phyloP scores from a whole-genome alignment of 345 rosid genomes.

The Noccaea bulbosa region DNA sequence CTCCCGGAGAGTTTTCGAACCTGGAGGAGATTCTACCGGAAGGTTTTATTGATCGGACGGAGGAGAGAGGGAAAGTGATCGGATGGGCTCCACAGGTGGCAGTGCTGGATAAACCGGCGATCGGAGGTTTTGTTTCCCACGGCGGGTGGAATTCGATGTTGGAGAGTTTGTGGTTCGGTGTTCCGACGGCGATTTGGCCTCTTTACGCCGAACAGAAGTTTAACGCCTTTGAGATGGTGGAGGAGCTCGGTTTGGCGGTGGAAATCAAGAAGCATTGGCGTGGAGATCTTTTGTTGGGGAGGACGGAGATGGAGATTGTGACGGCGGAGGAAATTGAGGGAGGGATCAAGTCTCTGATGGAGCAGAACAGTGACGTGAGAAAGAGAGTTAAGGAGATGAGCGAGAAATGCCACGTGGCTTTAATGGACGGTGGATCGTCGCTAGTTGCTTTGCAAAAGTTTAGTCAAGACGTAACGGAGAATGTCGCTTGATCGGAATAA shows the following conservation, averaged over 20 bases:
- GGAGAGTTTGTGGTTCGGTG: conserved; percentile 63
- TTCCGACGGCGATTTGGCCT: conserved; percentile 61
- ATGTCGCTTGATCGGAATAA: no score
- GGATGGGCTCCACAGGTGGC: conserved; percentile 66
- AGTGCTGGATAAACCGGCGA: conserved; percentile 47
- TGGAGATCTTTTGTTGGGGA: conserved; percentile 2
- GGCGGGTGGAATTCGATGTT: conserved; percentile 68
- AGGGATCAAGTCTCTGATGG: conserved; percentile 48
- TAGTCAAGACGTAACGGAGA: conserved; percentile 26
- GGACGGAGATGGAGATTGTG: background rate
- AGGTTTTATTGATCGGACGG: conserved; percentile 53
- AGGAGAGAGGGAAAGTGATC: conserved; percentile 40
- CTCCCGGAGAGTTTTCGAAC: conserved; percentile 37
- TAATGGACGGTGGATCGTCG: conserved; percentile 52
- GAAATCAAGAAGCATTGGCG: conserved; percentile 49
- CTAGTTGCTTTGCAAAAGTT: conserved; percentile 34
- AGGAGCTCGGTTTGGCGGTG: conserved; percentile 50
- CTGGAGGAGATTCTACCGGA: conserved; percentile 43
- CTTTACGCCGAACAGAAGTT: conserved; percentile 56
- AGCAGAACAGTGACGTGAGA: conserved; percentile 40
- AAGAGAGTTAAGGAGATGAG: conserved; percentile 43
- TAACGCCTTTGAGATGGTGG: conserved; percentile 55
- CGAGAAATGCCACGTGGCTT: conserved; percentile 37
- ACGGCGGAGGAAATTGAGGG: conserved; percentile 47
- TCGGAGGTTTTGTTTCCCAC: conserved; percentile 59